Evolutionary conservation across 78 protist species (phyloP), one percentile per base, ranked within the genome.

Genomic region (Cavenderia fasciculata): DNA sequence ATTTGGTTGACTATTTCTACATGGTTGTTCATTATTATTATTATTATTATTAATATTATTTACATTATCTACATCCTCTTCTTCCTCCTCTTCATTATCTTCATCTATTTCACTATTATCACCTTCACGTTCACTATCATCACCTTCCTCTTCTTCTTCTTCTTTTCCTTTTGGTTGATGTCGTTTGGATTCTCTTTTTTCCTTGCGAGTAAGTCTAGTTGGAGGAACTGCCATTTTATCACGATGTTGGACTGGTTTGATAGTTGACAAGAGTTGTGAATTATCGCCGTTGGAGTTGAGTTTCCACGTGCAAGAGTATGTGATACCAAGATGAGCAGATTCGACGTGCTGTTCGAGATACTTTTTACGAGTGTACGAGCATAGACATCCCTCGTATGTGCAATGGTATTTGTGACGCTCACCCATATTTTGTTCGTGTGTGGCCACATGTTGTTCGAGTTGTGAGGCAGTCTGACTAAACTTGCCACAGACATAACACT

Each of bases 401-500:
- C 90, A 82, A 40, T 29, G 59, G 62, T 41, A 82, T 4, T 47
- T 56, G 59, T 82, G 25, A 5, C 76, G 38, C 5, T 82, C 76
- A 5, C 44, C 71, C 6, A 43, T 19, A 5, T 23, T 11, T 2
- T n/a, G 36, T 6, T 23, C 40, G 19, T 47, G 40, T 16, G 33
- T 57, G 19, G n/a, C 40, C 12, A 18, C 29, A 51, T 82, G 90
- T 25, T 16, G 36, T 7, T 12, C 29, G 11, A 82, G 27, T 34
- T 19, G 23, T 44, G 40, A 43, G 3, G 68, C 38, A 3, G 78
- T 71, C n/a, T 68, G 52, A 54, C 46, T 65, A 10, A 36, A 12
- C 29, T 49, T 31, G 2, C 41, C 18, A 43, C 90, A 82, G 27
- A 38, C 23, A 41, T 25, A 44, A 21, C 90, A 82, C 7, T 38